phyloP scores from a whole-genome alignment of 1,284 basidiomycete genomes.

The Fomitopsis palustris region DNA sequence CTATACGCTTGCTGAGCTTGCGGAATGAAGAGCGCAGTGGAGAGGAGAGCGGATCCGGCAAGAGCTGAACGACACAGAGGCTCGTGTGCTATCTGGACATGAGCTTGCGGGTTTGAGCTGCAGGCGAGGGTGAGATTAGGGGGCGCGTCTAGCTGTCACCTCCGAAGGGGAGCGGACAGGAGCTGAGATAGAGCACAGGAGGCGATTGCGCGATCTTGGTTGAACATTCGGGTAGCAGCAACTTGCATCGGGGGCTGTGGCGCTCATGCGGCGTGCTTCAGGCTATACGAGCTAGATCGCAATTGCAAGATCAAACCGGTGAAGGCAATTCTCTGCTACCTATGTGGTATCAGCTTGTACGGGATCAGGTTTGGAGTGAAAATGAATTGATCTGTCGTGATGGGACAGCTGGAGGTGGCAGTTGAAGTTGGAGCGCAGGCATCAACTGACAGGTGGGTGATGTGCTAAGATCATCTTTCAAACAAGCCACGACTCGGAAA shows the following conservation, averaged over 20 bases:
- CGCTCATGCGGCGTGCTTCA: background rate
- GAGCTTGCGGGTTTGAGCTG: background rate
- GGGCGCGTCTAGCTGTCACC: background rate
- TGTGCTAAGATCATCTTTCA: slow-evolving; percentile 1
- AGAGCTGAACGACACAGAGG: background rate
- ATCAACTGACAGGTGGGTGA: background rate
- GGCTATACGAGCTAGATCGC: background rate
- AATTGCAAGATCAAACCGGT: background rate
- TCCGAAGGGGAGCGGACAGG: background rate
- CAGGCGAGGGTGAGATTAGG: background rate
- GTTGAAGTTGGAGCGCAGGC: background rate
- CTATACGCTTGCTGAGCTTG: background rate
- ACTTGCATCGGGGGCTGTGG: background rate
- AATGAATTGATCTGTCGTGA: background rate
- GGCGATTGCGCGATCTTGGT: background rate
- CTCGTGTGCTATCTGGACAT: background rate
- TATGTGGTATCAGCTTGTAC: background rate
- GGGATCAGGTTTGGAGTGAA: background rate
- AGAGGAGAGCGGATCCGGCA: background rate
- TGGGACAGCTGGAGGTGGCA: background rate
- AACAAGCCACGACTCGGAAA: background rate
- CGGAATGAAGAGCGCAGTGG: background rate
- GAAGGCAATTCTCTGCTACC: background rate
- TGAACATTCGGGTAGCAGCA: background rate
- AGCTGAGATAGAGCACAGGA: background rate